These are phyloP conservation scores for Lichtheimia ornata DNA, from an alignment of 371 early-diverging fungal species.

Conservation along the genomic window DNA sequence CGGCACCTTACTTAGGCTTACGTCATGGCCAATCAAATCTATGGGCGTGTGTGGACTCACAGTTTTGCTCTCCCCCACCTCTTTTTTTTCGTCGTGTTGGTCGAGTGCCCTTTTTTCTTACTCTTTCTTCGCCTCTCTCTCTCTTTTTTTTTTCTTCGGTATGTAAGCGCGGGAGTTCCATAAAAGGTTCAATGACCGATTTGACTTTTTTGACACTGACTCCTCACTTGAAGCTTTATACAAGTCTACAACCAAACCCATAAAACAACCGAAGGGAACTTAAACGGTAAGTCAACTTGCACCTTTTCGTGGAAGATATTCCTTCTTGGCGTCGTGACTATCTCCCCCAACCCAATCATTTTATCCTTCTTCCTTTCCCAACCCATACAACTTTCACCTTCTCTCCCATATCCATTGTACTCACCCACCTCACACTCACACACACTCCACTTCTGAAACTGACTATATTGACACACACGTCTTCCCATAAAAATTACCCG, in stretches of 20 bases:
- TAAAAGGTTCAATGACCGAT: slow-evolving; percentile 12
- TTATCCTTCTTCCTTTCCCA: neutral
- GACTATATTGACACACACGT: too few species aligned
- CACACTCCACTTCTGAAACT: too few species aligned
- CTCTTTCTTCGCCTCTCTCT: neutral
- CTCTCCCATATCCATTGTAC: neutral
- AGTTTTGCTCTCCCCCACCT: neutral
- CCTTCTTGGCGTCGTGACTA: slow-evolving; percentile 6
- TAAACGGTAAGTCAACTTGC: slow-evolving; percentile 6
- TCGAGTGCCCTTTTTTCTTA: slow-evolving; percentile 7
- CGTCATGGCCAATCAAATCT: slow-evolving; percentile 2
- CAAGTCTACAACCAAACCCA: neutral
- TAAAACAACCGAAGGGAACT: slow-evolving; percentile 12
- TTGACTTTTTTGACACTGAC: slow-evolving; percentile 1
- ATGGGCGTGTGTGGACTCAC: slow-evolving; percentile 4
- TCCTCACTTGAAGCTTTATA: too few species aligned
- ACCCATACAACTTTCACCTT: neutral
- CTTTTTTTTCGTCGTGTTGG: slow-evolving; percentile 3
- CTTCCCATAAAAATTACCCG: neutral
- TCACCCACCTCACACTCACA: neutral
- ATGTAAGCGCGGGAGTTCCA: slow-evolving; percentile 3
- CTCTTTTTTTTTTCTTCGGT: slow-evolving; percentile 8
- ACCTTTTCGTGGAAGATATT: neutral
- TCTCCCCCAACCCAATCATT: neutral
- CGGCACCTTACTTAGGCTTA: neutral